phyloP scores from a whole-genome alignment of 768 basidiomycete species.

The Multifurca ochricompacta region DNA sequence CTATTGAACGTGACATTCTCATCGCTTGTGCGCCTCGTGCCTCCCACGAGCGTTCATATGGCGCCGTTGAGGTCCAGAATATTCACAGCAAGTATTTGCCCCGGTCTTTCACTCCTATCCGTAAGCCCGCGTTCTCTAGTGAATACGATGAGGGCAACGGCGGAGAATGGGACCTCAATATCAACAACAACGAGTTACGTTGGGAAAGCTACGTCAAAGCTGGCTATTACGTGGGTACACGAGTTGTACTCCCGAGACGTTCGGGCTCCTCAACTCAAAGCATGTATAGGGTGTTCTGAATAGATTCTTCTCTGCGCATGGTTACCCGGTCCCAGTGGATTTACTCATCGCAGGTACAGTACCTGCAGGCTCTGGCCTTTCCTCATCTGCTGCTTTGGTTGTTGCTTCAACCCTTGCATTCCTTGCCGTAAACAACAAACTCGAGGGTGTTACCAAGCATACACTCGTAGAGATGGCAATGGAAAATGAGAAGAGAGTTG shows the following conservation, averaged over 20 bases:
- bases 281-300: conserved; percentile 55
- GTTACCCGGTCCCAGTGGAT: conserved; percentile 52
- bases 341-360: conserved; percentile 75
- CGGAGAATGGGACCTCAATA: conserved; percentile 66
- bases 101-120: conserved; percentile 50
- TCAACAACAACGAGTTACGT: conserved; percentile 56
- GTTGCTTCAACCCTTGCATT: conserved; percentile 81
- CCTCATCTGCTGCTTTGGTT: conserved; percentile 86
- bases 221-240: conserved; percentile 60
- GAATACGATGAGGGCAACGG: conserved; percentile 35
- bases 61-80: conserved; percentile 58
- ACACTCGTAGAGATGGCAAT: conserved; percentile 73
- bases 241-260: neutral
- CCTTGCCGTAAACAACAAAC: conserved; percentile 66
- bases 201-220: conserved; percentile 91
- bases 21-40: conserved; percentile 57
- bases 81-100: conserved; percentile 50
- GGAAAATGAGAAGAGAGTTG: conserved; percentile 79
- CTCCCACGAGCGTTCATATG: conserved; percentile 32
- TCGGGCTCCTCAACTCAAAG: neutral
- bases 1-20: conserved; percentile 76
- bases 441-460: conserved; percentile 49
- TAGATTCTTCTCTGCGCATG: conserved; percentile 29
- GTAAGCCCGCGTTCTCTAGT: conserved; percentile 27
- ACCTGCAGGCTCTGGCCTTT: conserved; percentile 80